Percentiles rank a stretch among this genome's conserved stretches.
Evolutionary conservation across 2,329 filamentous ascomycete species (phyloP).

Genomic region (Aspergillus phoenicis): DNA sequence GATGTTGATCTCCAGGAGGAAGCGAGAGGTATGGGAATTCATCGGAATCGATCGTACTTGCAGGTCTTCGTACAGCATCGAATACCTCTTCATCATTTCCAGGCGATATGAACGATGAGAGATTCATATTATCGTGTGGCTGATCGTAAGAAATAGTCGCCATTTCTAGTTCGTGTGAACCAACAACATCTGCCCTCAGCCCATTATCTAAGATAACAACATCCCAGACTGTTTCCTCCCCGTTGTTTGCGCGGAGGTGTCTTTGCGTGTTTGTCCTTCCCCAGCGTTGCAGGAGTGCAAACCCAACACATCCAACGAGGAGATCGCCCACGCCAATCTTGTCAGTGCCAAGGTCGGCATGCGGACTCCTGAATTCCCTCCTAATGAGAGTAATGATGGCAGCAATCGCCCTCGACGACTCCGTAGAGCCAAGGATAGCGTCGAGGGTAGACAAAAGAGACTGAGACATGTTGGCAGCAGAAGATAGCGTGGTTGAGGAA

Average conservation of each 20-base stretch:
- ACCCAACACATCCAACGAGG: slow-evolving; percentile 47
- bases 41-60: slow-evolving; percentile 27
- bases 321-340: slow-evolving; percentile 49
- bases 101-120: slow-evolving; percentile 53
- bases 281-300: slow-evolving; percentile 51
- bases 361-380: slow-evolving; percentile 46
- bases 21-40: slow-evolving; percentile 33
- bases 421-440: slow-evolving; percentile 51
- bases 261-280: slow-evolving; percentile 48
- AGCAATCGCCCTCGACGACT: slow-evolving; percentile 52
- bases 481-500: slow-evolving; percentile 48
- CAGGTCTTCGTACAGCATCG: slow-evolving; percentile 42
- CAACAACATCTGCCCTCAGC: slow-evolving; percentile 49
- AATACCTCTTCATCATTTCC: slow-evolving; percentile 41
- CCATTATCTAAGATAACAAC: slow-evolving; percentile 52
- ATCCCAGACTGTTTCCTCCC: slow-evolving; percentile 51
- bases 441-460: slow-evolving; percentile 49
- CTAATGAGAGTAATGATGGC: slow-evolving; percentile 51
- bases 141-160: slow-evolving; percentile 46
- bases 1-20: slow-evolving; percentile 40
- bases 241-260: slow-evolving; percentile 43
- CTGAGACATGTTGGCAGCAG: slow-evolving; percentile 47
- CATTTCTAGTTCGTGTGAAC: slow-evolving; percentile 41
- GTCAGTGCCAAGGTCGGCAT: slow-evolving; percentile 33
- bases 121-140: slow-evolving; percentile 50